phyloP scores from a whole-genome alignment of 352 stramenopile species.

The Phytophthora lateralis region DNA sequence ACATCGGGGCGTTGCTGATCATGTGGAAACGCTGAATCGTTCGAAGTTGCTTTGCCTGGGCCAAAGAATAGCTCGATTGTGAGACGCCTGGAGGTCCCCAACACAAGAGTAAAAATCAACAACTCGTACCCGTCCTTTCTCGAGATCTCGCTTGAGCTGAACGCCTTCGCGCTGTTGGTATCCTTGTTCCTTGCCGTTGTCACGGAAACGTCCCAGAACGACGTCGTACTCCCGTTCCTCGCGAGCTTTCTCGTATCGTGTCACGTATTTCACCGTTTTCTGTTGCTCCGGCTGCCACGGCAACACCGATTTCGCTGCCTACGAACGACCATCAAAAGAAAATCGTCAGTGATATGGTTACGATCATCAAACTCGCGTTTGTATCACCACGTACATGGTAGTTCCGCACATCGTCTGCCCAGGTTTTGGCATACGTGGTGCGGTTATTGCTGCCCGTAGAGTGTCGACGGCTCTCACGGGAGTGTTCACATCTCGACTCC shows the following conservation, averaged over 20 bases:
- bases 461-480: slow-evolving; percentile 5
- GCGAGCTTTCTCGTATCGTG: slow-evolving; percentile 69
- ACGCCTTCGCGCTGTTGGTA: slow-evolving; percentile 38
- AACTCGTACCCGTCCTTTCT: slow-evolving; percentile 43
- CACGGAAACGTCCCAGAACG: slow-evolving; percentile 67
- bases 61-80: neutral
- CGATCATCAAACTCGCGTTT: slow-evolving; percentile 1
- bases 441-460: slow-evolving; percentile 17
- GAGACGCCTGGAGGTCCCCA: neutral
- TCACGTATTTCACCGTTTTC: slow-evolving; percentile 61
- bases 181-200: slow-evolving; percentile 52
- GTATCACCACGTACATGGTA: slow-evolving; percentile 45
- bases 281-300: slow-evolving; percentile 68
- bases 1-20: slow-evolving; percentile 69
- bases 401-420: slow-evolving; percentile 62
- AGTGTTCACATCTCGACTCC: slow-evolving; percentile 1
- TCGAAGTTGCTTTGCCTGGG: slow-evolving; percentile 63
- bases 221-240: slow-evolving; percentile 77
- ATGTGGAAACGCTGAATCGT: slow-evolving; percentile 68
- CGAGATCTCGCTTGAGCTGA: slow-evolving; percentile 43
- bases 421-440: slow-evolving; percentile 47
- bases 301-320: slow-evolving; percentile 66
- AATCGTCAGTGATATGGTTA: slow-evolving; percentile 3
- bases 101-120: neutral
- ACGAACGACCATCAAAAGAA: slow-evolving; percentile 13